Conservation (phyloP, 805 yeast species). For the Teunomyces tritomae region DNA sequence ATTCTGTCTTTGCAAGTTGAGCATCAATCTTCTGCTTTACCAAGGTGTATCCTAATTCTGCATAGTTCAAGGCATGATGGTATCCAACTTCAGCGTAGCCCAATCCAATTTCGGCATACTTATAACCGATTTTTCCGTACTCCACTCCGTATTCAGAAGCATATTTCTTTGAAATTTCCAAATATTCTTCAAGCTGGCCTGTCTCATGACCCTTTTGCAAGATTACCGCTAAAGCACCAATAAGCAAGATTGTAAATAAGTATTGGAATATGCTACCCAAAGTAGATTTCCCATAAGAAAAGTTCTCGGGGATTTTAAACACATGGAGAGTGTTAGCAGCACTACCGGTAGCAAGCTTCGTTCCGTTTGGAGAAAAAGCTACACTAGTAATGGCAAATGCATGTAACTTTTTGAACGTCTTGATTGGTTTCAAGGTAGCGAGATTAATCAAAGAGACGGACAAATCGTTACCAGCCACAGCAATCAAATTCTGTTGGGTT, state of each 20-base stretch:
- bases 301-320: constrained; percentile 53
- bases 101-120: constrained; percentile 15
- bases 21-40: constrained; percentile 28
- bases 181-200: constrained; percentile 29
- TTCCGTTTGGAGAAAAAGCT: constrained; percentile 65
- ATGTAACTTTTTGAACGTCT: constrained; percentile 61
- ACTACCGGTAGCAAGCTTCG: constrained; percentile 65
- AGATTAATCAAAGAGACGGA: constrained; percentile 58
- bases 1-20: constrained; percentile 17
- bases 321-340: constrained; percentile 75
- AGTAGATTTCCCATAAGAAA: constrained; percentile 39
- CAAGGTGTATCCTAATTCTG: constrained; percentile 19
- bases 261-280: constrained; percentile 33
- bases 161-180: constrained; percentile 8
- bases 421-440: constrained; percentile 49
- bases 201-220: constrained; percentile 34
- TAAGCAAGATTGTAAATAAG: constrained; percentile 31
- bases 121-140: constrained; percentile 14
- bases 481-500: constrained; percentile 42
- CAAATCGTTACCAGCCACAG: constrained; percentile 64
- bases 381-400: constrained; percentile 75
- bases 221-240: constrained; percentile 29
- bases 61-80: constrained; percentile 21
- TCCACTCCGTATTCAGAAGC: constrained; percentile 16
- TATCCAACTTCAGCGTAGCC: constrained; percentile 16